Percentiles rank a stretch among this genome's conserved stretches.
phyloP scores from a whole-genome alignment of 805 yeast species.

The Torulaspora gathmanii region DNA sequence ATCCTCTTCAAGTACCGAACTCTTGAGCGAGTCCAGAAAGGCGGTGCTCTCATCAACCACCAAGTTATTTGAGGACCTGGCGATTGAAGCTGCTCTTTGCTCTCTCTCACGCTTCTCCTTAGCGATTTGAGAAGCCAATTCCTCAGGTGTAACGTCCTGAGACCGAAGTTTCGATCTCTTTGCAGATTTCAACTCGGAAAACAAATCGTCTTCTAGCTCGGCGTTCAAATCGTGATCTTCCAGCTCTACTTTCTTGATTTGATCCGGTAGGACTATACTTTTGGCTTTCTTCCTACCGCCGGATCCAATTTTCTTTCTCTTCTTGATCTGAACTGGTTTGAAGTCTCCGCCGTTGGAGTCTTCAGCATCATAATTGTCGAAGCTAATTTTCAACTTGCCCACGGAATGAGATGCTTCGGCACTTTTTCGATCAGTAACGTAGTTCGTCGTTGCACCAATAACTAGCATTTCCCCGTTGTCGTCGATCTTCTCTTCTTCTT shows the following conservation, averaged over 20 bases:
- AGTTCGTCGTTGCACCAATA: constrained; percentile 16
- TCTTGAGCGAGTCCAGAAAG: constrained; percentile 25
- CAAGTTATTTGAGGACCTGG: constrained; percentile 23
- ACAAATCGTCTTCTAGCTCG: constrained; percentile 37
- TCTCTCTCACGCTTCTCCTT: constrained; percentile 27
- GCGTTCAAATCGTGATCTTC: constrained; percentile 27
- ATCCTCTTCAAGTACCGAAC: constrained; percentile 7
- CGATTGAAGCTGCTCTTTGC: constrained; percentile 16
- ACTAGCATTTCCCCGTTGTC: constrained; percentile 20
- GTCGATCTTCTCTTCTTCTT: constrained; percentile 20
- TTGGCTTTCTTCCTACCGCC: constrained; percentile 30
- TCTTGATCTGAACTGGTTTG: constrained; percentile 39
- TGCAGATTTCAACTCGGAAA: constrained; percentile 5
- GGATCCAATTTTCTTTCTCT: constrained; percentile 37
- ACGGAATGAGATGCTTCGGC: not conserved
- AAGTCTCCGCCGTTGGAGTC: constrained; percentile 34
- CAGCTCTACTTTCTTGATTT: constrained; percentile 36
- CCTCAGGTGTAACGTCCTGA: constrained; percentile 11
- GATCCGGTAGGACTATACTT: constrained; percentile 30
- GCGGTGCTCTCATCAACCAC: constrained; percentile 41
- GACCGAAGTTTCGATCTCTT: constrained; percentile 21
- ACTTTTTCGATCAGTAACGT: constrained; percentile 2
- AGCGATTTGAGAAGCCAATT: constrained; percentile 39
- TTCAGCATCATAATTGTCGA: constrained; percentile 19
- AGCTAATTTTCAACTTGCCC: constrained; percentile 22